Evolutionary conservation across 2,329 filamentous ascomycete genomes (phyloP).

Genomic region (Bipolaris oryzae): DNA sequence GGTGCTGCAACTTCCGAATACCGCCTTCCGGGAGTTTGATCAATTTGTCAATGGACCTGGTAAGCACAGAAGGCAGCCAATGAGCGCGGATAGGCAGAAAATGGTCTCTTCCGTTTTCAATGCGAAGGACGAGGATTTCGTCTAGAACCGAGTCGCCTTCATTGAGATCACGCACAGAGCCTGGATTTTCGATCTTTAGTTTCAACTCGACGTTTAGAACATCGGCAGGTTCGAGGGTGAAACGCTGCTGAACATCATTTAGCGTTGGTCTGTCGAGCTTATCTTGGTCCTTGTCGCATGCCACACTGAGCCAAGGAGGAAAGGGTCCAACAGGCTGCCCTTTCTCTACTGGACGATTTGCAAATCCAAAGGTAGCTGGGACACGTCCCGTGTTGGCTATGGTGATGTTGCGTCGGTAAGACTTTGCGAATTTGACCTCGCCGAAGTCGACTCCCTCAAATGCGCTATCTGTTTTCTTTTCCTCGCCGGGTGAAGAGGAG

Average conservation of each 20-base stretch:
- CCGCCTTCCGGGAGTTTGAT: constrained; percentile 79
- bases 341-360: constrained; percentile 68
- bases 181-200: constrained; percentile 67
- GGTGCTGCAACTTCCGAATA: constrained; percentile 72
- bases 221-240: constrained; percentile 83
- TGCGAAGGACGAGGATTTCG: constrained; percentile 84
- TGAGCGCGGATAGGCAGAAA: constrained; percentile 80
- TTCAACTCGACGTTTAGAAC: constrained; percentile 74
- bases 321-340: constrained; percentile 51
- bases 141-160: constrained; percentile 70
- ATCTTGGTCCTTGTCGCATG: constrained; percentile 63
- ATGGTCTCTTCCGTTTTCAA: constrained; percentile 84
- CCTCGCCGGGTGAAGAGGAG: constrained; percentile 18
- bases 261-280: constrained; percentile 31
- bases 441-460: constrained; percentile 77
- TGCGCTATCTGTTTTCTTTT: constrained; percentile 45
- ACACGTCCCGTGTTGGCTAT: constrained; percentile 92
- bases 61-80: constrained; percentile 84
- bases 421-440: constrained; percentile 70
- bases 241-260: constrained; percentile 52
- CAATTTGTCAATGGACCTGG: constrained; percentile 84
- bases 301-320: constrained; percentile 73
- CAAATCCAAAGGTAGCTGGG: constrained; percentile 77
- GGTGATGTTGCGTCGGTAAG: constrained; percentile 71
- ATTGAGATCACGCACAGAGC: constrained; percentile 73